Evolutionary conservation across 2,329 filamentous ascomycete genomes (phyloP), one percentile per base, ranked within the genome.

Genomic region (Pestalotiopsis sp.): DNA sequence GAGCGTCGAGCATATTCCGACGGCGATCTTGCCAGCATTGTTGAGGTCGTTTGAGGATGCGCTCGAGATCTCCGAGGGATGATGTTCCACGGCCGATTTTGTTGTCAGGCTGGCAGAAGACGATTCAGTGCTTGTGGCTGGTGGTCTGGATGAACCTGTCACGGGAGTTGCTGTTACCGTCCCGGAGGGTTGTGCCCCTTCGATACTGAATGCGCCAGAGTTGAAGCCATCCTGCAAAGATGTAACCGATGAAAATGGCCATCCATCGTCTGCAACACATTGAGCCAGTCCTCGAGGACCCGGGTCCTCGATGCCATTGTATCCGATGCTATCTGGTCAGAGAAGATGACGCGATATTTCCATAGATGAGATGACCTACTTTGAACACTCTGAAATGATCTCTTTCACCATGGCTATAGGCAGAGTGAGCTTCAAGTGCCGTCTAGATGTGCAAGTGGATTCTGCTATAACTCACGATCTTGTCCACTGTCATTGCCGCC

Each of bases 381-480:
- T 83, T 73, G 84, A 80, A 68, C 86, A 89, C 67, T 78, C 76
- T 72, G 83, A 85, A 77, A 87, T 86, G 68, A 88, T 78, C 74
- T 80, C 79, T 72, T 86, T 84, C 66, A 87, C 83, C 72, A 81
- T 86, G 62, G 86, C 86, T 88, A 66, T 7, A 66, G 38, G n/a
- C 3, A 52, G 3, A 9, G 11, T 49, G 14, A 38, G 4, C 3
- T 12, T 27, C 31, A 45, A 23, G 11, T 27, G 57, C 17, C 12
- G 3, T 9, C 17, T 7, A 6, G 27, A 25, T 6, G 11, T 36
- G 12, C 11, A 4, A 17, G 14, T 59, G 20, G 36, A 31, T 23
- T 45, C 17, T 25, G 9, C 39, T 23, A 11, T 64, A 36, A 83
- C 83, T 80, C 74, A 85, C 86, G 86, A 74, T 86, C 85, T 75